Percentiles rank a stretch among this genome's conserved stretches.
Evolutionary conservation across 2,329 filamentous ascomycete genomes (phyloP).

Genomic region (Arthrobotrys iridis): DNA sequence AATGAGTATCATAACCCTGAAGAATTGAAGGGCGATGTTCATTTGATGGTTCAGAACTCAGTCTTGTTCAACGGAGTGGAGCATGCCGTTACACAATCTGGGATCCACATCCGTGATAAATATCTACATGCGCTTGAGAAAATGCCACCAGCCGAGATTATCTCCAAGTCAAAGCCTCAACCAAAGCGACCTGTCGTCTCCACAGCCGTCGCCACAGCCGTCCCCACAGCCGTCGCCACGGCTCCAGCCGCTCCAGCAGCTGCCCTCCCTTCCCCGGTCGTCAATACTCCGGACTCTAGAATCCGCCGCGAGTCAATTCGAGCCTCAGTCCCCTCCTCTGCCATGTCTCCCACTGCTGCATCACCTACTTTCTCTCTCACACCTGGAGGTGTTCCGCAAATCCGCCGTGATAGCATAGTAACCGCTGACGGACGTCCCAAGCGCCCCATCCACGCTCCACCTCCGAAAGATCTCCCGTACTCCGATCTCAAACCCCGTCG

Average conservation of each 20-base stretch:
- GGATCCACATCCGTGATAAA: conserved; percentile 70
- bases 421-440: conserved; percentile 85
- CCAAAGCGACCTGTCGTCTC: conserved; percentile 62
- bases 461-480: conserved; percentile 90
- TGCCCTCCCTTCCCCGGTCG: conserved; percentile 59
- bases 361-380: conserved; percentile 77
- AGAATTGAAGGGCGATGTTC: conserved; percentile 77
- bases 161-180: conserved; percentile 70
- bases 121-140: conserved; percentile 64
- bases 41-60: conserved; percentile 81
- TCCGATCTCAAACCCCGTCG: conserved; percentile 82
- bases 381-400: conserved; percentile 79
- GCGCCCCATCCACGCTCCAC: conserved; percentile 90
- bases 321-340: conserved; percentile 57
- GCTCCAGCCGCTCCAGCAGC: conserved; percentile 60
- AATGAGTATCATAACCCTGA: conserved; percentile 75
- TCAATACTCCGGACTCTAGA: conserved; percentile 57
- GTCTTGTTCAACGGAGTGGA: conserved; percentile 81
- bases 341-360: conserved; percentile 64
- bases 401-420: conserved; percentile 77
- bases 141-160: conserved; percentile 68
- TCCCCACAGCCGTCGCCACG: conserved; percentile 59
- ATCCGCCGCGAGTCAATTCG: conserved; percentile 65
- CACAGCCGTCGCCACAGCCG: conserved; percentile 60
- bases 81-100: conserved; percentile 76